Evolutionary conservation across 148 eudicot species (phyloP), one percentile per base, ranked within the genome.

Genomic region (Camellia sinensis): DNA sequence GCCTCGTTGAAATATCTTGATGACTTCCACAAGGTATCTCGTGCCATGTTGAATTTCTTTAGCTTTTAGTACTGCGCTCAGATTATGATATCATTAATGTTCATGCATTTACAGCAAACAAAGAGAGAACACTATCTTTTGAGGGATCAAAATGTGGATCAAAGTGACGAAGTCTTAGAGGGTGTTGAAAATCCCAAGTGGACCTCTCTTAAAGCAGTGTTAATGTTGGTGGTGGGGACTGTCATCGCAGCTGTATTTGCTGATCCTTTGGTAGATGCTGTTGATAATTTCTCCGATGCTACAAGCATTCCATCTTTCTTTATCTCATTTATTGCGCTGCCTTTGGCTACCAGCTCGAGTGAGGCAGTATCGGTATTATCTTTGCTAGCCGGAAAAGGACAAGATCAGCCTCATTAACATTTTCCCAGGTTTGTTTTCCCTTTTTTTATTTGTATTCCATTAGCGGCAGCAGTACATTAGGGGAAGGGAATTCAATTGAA

Each of bases 191-290:
- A 82, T 60, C 73, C 85, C 2, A 44, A 64, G 69, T 21, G 64
- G 70, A 86, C 84, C 18, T 13, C 81, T 10, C 0, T 83, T 21
- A 87, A 85, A 45, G 87, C 87, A 50, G 81, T 59, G 37, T 57
- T 80, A 6, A 50, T 78, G 14, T 44, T 88, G 80, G n/a, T 88
- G 63, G 48, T 77, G 3, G 90, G 90, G 71, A 78, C 88, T 48
- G 74, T 45, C 8, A 75, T 88, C 45, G 90, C 88, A 46, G 90
- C 88, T 70, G 85, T 78, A 45, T 86, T 86, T 76, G 83, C 90
- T 21, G 84, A 88, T 86, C 90, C 90, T 50, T 70, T 88, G 83
- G 90, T 86, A 17, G 90, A 83, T 82, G 90, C 85, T 53, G 90
- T 88, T 37, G 76, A 83, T 68, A 80, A 88, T 75, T 89, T 89